A percentile compares a stretch with the other conserved stretches of the same genome.
Conservation (phyloP, 805 yeast genomes). For the Cyberlindnera galapagoensis region DNA sequence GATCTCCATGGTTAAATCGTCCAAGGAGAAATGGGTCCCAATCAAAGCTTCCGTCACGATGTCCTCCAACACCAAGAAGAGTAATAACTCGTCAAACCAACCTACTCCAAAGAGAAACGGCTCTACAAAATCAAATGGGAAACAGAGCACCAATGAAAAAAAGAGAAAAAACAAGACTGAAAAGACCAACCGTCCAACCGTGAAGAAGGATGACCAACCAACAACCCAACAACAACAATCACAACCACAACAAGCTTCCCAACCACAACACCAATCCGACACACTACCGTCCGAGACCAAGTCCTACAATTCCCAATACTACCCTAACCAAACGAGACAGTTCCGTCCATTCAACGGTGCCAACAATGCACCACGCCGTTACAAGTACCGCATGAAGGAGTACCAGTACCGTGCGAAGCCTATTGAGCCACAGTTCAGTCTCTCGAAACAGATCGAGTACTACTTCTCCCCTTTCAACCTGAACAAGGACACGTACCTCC, state of each 20-base stretch:
- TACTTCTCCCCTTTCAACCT: constrained; percentile 86
- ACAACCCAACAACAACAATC: constrained; percentile 5
- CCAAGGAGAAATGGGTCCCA: constrained; percentile 69
- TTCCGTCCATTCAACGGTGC: constrained; percentile 19
- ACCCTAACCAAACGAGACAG: constrained; percentile 10
- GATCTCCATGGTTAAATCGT: constrained; percentile 15
- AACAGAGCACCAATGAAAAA: constrained; percentile 19
- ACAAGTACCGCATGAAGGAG: constrained; percentile 3
- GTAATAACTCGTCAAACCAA: background rate
- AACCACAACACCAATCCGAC: constrained; percentile 10
- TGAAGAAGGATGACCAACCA: constrained; percentile 2
- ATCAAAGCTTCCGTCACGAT: constrained; percentile 47
- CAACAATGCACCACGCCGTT: constrained; percentile 8
- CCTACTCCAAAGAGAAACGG: no score
- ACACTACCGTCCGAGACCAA: constrained; percentile 11
- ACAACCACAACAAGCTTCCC: constrained; percentile 9
- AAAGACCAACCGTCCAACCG: constrained; percentile 6
- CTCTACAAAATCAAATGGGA: no score
- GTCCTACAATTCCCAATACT: constrained; percentile 7
- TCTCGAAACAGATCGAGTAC: constrained; percentile 68
- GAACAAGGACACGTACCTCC: constrained; percentile 74
- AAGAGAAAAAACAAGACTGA: constrained; percentile 23
- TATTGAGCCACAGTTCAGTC: constrained; percentile 17
- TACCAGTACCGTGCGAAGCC: constrained; percentile 11
- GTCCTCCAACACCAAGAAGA: background rate